These are phyloP conservation scores for Exophiala phaeomuriformis DNA, from an alignment of 2,329 filamentous ascomycete genomes.

Conservation along the genomic window DNA sequence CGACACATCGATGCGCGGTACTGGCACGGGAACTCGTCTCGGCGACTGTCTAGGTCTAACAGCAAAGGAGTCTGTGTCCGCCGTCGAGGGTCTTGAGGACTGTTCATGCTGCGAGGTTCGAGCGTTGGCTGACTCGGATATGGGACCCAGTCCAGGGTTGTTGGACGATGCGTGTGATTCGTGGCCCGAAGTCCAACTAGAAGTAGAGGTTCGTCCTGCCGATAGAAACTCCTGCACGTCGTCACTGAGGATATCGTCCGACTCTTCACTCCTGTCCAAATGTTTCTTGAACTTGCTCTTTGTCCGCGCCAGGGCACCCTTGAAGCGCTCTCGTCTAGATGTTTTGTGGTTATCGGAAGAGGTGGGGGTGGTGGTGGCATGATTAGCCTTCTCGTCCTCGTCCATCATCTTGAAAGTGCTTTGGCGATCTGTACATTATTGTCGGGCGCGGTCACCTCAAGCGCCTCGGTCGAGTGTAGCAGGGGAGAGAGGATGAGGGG, in stretches of 20 bases:
- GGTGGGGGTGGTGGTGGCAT: neutral
- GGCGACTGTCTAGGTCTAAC: constrained; percentile 24
- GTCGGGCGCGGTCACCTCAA: neutral
- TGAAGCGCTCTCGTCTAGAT: constrained; percentile 21
- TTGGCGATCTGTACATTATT: constrained; percentile 7
- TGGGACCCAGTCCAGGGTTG: neutral
- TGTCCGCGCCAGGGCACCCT: constrained; percentile 23
- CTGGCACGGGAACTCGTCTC: constrained; percentile 30
- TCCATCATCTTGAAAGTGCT: constrained; percentile 16
- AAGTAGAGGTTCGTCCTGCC: constrained; percentile 20
- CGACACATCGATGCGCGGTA: constrained; percentile 34
- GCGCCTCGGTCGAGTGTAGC: neutral
- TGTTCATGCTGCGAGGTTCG: neutral
- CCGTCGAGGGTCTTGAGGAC: constrained; percentile 22
- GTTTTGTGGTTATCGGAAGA: constrained; percentile 10
- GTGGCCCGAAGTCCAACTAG: constrained; percentile 8
- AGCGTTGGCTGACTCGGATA: no score
- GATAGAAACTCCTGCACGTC: constrained; percentile 26
- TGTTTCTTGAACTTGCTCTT: constrained; percentile 27
- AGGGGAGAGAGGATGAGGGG: neutral
- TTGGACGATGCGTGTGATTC: constrained; percentile 1
- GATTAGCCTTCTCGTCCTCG: constrained; percentile 19
- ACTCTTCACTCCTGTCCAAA: constrained; percentile 15
- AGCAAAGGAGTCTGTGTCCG: constrained; percentile 17
- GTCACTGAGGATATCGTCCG: constrained; percentile 13